Base-by-base conservation (phyloP, 139 green algal genomes). In the Micractinium conductrix region DNA sequence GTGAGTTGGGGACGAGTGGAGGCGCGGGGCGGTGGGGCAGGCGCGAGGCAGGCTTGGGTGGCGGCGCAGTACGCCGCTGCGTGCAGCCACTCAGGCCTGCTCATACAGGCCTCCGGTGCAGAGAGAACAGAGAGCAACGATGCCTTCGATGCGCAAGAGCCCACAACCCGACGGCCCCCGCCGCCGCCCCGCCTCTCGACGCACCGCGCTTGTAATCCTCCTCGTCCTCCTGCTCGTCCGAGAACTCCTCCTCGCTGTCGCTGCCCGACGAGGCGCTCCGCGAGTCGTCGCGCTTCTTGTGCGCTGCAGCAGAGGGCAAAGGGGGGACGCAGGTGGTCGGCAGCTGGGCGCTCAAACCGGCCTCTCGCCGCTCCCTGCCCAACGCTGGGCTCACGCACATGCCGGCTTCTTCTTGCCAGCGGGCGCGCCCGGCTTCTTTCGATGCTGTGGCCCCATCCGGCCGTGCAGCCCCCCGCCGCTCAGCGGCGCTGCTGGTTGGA, bases 221-320 rank as follows among this genome's bases (percentile, higher is more conserved):
- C 75, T 83, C 87, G 55, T 90, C 78, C 68, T 90, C 87, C 48
- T 90, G 83, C 42, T 90, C 87, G 24, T 90, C 87, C 1, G 86
- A 90, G 62, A 84, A 86, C 50, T 87, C 79, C 48, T 79, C 68
- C 58, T 82, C 87, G 22, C 37, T 62, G 33, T 79, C 73, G 58
- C 67, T 90, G 80, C 83, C 48, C 16, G 78, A 83, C 5, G 30
- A 65, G 45, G 58, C 22, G n/a, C 44, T 74, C 19, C 17, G 53
- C 12, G 81, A 81, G 33, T 81, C 72, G 17, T 84, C 81, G 10
- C 86, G 71, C 44, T 81, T 79, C 80, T 82, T 87, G 14, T 83
- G 19, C 24, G 53, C 75, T 89, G 79, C 68, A 67, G 2, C 16
- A 7, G 28, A 44, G 30, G n/a, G 62, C 2, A 30, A 35, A 30